A percentile compares a stretch with the other conserved stretches of the same genome.
Evolutionary conservation across 331 rosid genomes (phyloP).

Genomic region (Spiraea crenata): DNA sequence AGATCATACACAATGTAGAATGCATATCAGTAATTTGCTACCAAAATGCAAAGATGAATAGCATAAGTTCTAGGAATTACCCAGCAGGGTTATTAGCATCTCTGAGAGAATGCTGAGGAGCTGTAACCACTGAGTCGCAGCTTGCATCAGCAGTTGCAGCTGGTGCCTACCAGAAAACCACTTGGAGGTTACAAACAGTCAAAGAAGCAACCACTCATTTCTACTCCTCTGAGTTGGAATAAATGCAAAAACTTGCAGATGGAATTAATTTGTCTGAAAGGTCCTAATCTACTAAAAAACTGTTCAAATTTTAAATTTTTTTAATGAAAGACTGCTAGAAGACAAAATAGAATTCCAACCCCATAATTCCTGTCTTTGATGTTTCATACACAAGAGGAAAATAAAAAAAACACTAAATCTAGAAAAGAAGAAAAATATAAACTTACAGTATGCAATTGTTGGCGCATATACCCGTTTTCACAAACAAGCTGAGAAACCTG

Average conservation of each 20-base stretch:
- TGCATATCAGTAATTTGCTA: background rate
- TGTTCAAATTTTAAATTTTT: background rate
- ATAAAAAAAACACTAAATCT: background rate
- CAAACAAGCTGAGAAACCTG: conserved; percentile 92
- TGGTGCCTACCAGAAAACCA: conserved; percentile 49
- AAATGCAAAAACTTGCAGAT: background rate
- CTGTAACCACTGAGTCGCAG: conserved; percentile 82
- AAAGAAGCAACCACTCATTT: conserved; percentile 1
- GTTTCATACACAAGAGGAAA: background rate
- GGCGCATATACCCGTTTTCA: conserved; percentile 93
- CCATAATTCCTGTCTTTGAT: background rate
- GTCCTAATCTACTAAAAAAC: background rate
- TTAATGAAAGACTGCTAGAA: background rate
- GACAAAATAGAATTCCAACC: background rate
- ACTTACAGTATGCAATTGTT: conserved; percentile 84
- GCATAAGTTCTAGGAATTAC: conserved; percentile 37
- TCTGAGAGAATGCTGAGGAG: conserved; percentile 76
- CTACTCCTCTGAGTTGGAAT: background rate
- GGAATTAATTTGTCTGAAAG: background rate
- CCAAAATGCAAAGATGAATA: conserved; percentile 16
- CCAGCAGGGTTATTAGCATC: conserved; percentile 99
- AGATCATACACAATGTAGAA: conserved; percentile 16
- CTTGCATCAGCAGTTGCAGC: conserved; percentile 85
- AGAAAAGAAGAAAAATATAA: background rate
- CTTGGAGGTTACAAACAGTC: conserved; percentile 6